Evolutionary conservation across 805 yeast genomes (phyloP).

Genomic region (Ogataea angusta): DNA sequence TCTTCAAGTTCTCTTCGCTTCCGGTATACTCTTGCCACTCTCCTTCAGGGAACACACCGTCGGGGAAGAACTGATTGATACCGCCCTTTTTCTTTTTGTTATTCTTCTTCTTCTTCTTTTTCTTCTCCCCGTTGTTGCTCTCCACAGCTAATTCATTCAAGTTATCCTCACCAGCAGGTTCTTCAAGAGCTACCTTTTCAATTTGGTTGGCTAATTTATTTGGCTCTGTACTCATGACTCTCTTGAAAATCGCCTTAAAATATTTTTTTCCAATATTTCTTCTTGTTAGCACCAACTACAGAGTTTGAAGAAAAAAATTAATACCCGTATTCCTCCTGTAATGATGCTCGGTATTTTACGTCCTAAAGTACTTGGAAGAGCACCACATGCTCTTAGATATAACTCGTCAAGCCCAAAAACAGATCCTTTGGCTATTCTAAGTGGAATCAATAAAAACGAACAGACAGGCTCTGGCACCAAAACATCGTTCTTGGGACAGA

Average conservation of each 20-base stretch:
- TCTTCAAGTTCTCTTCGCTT: constrained; percentile 55
- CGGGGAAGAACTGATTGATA: constrained; percentile 66
- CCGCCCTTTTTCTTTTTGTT: constrained; percentile 59
- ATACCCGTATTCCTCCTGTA: not conserved
- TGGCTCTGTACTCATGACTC: constrained; percentile 4
- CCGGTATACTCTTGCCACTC: constrained; percentile 74
- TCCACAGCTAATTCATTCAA: constrained; percentile 7
- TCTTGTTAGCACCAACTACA: constrained; percentile 1
- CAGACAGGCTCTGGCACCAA: not conserved
- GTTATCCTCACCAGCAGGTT: too few species aligned
- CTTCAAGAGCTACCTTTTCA: not conserved
- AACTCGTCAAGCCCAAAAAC: constrained; percentile 8
- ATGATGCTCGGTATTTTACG: constrained; percentile 11
- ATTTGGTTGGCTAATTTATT: constrained; percentile 4
- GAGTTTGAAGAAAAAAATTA: too few species aligned
- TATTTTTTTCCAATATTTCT: not conserved
- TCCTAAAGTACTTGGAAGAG: not conserved
- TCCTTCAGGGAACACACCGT: constrained; percentile 79
- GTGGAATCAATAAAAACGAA: constrained; percentile 7
- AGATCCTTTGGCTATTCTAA: constrained; percentile 15
- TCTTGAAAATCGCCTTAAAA: not conserved
- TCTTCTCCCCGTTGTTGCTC: constrained; percentile 26
- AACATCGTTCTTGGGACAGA: constrained; percentile 21
- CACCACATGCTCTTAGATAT: constrained; percentile 1
- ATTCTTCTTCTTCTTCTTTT: constrained; percentile 57